Conservation (phyloP, 73 alveolate species). For the Paramecium biaurelia region DNA sequence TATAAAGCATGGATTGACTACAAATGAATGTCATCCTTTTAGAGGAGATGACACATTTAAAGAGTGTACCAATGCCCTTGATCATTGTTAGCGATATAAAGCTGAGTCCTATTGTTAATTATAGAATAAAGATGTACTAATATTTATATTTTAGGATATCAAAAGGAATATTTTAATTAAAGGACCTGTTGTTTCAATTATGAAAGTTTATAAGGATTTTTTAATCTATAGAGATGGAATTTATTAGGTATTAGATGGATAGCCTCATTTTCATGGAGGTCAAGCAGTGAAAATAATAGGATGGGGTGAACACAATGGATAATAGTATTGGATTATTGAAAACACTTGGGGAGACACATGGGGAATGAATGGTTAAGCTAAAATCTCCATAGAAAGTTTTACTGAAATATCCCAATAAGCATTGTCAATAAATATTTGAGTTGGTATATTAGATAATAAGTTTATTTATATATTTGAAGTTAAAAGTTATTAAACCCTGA, state of each 20-base stretch:
- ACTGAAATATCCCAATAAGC: neutral
- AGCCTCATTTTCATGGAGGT: constrained; percentile 75
- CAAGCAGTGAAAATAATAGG: constrained; percentile 82
- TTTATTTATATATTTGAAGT: neutral
- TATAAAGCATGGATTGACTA: constrained; percentile 37
- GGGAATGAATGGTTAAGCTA: constrained; percentile 84
- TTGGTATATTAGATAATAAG: neutral
- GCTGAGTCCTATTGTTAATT: constrained; percentile 30
- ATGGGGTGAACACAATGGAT: constrained; percentile 77
- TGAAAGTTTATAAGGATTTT: neutral
- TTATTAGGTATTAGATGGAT: constrained; percentile 20
- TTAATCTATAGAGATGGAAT: neutral
- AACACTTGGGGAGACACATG: constrained; percentile 83
- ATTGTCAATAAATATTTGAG: neutral
- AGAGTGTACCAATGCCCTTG: constrained; percentile 5
- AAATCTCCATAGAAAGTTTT: constrained; percentile 51
- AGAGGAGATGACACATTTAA: constrained; percentile 27
- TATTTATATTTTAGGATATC: constrained; percentile 61
- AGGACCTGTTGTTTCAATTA: constrained; percentile 78
- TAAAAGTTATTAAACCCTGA: neutral
- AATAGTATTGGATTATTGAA: constrained; percentile 81
- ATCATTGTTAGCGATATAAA: neutral
- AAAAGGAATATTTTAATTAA: constrained; percentile 81
- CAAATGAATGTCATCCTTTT: constrained; percentile 27
- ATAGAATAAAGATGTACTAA: constrained; percentile 9